Conservation (phyloP, 2,329 filamentous ascomycete genomes). For the Dothideomycetes sp. region DNA sequence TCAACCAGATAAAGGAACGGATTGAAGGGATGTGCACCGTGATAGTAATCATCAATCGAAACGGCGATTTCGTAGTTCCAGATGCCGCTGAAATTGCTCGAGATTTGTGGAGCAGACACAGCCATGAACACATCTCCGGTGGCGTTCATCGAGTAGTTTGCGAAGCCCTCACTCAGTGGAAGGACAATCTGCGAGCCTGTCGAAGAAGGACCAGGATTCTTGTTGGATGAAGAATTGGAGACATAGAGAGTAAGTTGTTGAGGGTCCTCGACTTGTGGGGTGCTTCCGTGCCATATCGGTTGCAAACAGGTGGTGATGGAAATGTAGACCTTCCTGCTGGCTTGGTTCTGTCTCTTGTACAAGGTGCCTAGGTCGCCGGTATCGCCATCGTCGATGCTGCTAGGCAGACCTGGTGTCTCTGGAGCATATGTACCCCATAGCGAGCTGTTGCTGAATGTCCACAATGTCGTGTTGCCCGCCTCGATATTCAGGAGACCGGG, state of each 20-base stretch:
- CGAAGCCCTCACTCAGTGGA: constrained; percentile 60
- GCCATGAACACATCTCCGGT: constrained; percentile 65
- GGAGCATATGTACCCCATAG: constrained; percentile 38
- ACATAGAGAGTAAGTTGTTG: constrained; percentile 72
- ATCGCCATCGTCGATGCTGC: constrained; percentile 14
- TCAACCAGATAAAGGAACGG: constrained; percentile 70
- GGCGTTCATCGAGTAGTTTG: constrained; percentile 52
- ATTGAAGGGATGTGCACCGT: constrained; percentile 48
- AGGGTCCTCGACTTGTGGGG: constrained; percentile 33
- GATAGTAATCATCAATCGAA: constrained; percentile 71
- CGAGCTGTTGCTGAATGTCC: constrained; percentile 51
- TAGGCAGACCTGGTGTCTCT: constrained; percentile 23
- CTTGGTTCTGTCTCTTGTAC: constrained; percentile 18
- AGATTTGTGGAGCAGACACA: constrained; percentile 60
- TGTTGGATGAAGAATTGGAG: constrained; percentile 53
- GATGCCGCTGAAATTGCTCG: constrained; percentile 49
- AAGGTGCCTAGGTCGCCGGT: constrained; percentile 12
- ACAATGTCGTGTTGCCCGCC: constrained; percentile 54
- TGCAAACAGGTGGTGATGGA: constrained; percentile 81
- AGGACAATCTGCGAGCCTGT: constrained; percentile 32
- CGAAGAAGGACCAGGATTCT: constrained; percentile 52
- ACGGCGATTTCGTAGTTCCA: constrained; percentile 78
- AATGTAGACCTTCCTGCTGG: constrained; percentile 55
- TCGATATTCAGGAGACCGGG: constrained; percentile 51
- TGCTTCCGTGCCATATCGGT: constrained; percentile 48